Base-by-base conservation (phyloP, 1,284 basidiomycete genomes). In the Mycocalia duriaeana region DNA sequence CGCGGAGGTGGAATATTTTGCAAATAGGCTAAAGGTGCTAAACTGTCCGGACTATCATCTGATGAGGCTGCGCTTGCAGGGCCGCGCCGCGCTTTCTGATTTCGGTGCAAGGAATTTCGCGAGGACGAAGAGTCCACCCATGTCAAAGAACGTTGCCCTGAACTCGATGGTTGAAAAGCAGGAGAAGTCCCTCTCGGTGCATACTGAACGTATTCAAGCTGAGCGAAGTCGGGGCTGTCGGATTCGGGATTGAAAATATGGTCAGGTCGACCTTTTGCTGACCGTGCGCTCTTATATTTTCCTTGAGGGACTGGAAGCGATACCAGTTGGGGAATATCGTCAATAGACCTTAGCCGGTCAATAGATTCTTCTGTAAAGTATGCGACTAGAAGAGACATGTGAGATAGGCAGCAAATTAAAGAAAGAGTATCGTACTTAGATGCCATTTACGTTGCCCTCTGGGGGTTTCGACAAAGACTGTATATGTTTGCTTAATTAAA, bases 401-500 rank as follows among this genome's bases (percentile, higher is more conserved):
- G 48, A 35, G 28, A 22, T 25, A 20, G 14, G 39, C 36, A 19
- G 24, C 38, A 22, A 28, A 8, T 14, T 9, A 20, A n/a, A 46
- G 16, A 39, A 34, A 38, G 31, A 31, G n/a, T 38, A 46, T 42
- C 82, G 53, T 57, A 88, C 86, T 89, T n/a, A 89, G 71, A 58
- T 89, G 87, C 86, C 86, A 89, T 62, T 89, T 89, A 50, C 82
- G 76, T 57, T 79, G 78, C 28, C 82, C 84, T 39, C 71, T 69
- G 36, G 73, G 61, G 11, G 80, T 81, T 45, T 85, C 77, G 49
- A 87, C 83, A 52, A 75, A 82, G 14, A 87, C 85, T 5, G 85
- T 88, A 55, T 88, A 89, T 0, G 87, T 89, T 65, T 89, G 86
- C 61, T 89, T 89, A 56, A 87, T 80, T 34, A 89, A 69, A 38